These are phyloP conservation scores for Colletotrichum incanum DNA, from an alignment of 2,329 filamentous ascomycete genomes.

Conservation along the genomic window DNA sequence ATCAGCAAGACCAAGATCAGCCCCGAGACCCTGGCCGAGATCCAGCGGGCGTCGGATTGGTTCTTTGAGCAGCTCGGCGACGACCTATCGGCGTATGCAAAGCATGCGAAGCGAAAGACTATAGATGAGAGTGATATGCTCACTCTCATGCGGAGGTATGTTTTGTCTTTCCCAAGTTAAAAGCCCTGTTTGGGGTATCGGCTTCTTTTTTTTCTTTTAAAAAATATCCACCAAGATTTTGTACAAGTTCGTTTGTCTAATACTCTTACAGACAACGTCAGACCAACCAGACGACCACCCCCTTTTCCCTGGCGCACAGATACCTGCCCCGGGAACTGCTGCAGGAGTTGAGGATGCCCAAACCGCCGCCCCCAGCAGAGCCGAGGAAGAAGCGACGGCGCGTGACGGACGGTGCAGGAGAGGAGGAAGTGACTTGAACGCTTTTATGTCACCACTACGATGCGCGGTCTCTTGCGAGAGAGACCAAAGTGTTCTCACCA, in stretches of 20 bases:
- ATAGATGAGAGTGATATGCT: constrained; percentile 90
- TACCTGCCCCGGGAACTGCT: constrained; percentile 86
- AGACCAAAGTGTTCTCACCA: constrained; percentile 67
- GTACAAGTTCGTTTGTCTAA: constrained; percentile 34
- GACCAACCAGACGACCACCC: constrained; percentile 78
- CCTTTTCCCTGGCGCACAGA: constrained; percentile 88
- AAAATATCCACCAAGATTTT: constrained; percentile 30
- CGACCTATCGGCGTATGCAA: constrained; percentile 84
- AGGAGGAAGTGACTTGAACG: constrained; percentile 28
- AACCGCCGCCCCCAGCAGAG: constrained; percentile 63
- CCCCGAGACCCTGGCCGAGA: constrained; percentile 80
- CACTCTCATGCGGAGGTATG: constrained; percentile 86
- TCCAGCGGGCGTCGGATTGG: constrained; percentile 89
- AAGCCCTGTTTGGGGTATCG: constrained; percentile 31
- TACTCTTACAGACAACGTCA: constrained; percentile 79
- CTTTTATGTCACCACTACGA: constrained; percentile 1
- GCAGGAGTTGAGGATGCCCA: constrained; percentile 82
- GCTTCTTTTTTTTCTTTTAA: constrained; percentile 19
- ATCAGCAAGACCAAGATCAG: constrained; percentile 78
- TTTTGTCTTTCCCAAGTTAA: constrained; percentile 46
- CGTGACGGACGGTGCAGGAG: constrained; percentile 43
- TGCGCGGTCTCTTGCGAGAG: constrained; percentile 40
- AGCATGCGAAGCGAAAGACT: constrained; percentile 85
- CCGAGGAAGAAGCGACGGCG: constrained; percentile 62
- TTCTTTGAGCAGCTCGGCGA: constrained; percentile 92